phyloP scores from a whole-genome alignment of 140 eudicot species.

The Eryngium alpinum region DNA sequence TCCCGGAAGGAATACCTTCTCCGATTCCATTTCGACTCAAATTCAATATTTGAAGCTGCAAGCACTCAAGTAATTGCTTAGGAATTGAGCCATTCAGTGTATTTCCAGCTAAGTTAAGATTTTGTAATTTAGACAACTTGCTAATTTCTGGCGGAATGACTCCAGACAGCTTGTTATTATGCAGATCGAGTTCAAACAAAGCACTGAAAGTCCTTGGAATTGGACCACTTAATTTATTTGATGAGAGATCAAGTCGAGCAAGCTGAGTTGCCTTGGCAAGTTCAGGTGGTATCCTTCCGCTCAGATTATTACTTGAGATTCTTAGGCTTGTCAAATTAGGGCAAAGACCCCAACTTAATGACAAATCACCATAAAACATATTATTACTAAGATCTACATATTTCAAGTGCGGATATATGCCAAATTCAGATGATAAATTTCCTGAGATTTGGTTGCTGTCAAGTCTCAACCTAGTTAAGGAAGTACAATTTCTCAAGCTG shows the following conservation, averaged over 20 bases:
- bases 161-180: conserved; percentile 28
- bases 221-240: conserved; percentile 30
- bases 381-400: conserved; percentile 34
- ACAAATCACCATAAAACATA: conserved; percentile 31
- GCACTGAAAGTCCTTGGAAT: conserved; percentile 28
- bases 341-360: conserved; percentile 33
- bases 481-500: conserved; percentile 38
- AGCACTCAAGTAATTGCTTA: conserved; percentile 21
- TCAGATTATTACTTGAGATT: conserved; percentile 30
- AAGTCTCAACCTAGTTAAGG: conserved; percentile 18
- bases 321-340: conserved; percentile 22
- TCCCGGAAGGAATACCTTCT: conserved; percentile 22
- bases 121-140: conserved; percentile 16
- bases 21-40: conserved; percentile 22
- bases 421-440: conserved; percentile 31
- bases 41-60: conserved; percentile 22
- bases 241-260: conserved; percentile 24
- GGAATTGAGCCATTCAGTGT: conserved; percentile 28
- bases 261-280: conserved; percentile 25
- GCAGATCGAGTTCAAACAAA: conserved; percentile 22
- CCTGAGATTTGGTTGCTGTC: conserved; percentile 28
- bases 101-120: conserved; percentile 27
- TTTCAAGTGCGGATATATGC: conserved; percentile 30
- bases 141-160: conserved; percentile 31
- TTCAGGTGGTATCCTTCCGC: conserved; percentile 24